Base-by-base conservation (phyloP, 2,329 filamentous ascomycete species). In the Fusarium gaditjirri region DNA sequence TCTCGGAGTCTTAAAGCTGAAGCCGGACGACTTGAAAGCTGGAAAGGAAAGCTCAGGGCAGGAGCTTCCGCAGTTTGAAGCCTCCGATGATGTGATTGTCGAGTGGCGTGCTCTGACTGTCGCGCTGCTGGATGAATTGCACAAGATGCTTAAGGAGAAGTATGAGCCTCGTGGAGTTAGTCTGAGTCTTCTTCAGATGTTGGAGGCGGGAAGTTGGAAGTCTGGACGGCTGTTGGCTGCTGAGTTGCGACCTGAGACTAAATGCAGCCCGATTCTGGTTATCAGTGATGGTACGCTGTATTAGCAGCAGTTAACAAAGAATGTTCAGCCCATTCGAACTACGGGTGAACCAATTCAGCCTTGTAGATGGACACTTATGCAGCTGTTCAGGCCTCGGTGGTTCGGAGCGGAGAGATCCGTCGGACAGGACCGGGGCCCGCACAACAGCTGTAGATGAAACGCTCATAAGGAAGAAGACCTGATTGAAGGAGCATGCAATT, bases 171-270 rank as follows among this genome's bases (percentile, higher is more conserved):
- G 36, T 1, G 57, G 69, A 0, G 54, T 68, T 0, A 39, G 7
- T 0, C 58, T 88, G 57, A 84, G 76, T 43, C 80, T 88, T 78
- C 82, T 86, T 1, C 87, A 88, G 75, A 78, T 88, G 71, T 72
- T 88, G 3, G 86, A 88, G 61, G 86, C 86, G 9, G 87, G 86
- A 1, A 85, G 84, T 4, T 88, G 86, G 86, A 88, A 88, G 69
- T 92, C 92, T 73, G 93, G 93, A 61, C 87, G 93, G 80, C 93
- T 95, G 83, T 86, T 95, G 76, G 93, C 93, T 54, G 93, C 94
- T 79, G 90, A 94, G 61, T 91, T 89, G 47, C 86, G 93, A 63
- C 93, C 93, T 21, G 92, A 93, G 76, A 95, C 93, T 17, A 94
- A 92, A 82, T 92, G 93, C 72, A 93, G 93, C 60, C 93, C 93